These are phyloP conservation scores for Vigna trinervia DNA, from an alignment of 306 rosid genomes.

Conservation along the genomic window DNA sequence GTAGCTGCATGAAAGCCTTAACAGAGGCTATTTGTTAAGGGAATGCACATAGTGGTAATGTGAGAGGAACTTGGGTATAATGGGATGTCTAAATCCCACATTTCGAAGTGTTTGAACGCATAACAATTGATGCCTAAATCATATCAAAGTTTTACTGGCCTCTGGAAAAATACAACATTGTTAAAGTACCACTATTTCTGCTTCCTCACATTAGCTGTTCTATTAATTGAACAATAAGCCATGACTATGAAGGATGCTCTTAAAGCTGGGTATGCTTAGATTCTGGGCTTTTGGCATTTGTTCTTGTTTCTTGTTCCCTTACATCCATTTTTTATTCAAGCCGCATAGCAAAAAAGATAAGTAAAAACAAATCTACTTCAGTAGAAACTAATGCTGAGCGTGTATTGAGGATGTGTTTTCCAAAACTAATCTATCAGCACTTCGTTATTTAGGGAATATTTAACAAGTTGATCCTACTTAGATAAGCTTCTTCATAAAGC, in stretches of 20 bases:
- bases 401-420: background rate
- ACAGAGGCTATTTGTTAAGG: background rate
- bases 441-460: background rate
- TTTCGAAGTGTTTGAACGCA: too few relatives aligned
- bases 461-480: background rate
- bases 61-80: too few relatives aligned
- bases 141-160: background rate
- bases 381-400: constrained; percentile 6
- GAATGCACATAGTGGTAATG: background rate
- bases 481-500: too few relatives aligned
- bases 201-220: background rate
- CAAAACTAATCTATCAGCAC: background rate
- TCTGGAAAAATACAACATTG: background rate
- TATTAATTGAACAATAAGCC: background rate
- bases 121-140: too few relatives aligned
- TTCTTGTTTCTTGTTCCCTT: background rate
- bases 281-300: background rate
- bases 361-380: constrained; percentile 17
- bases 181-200: background rate
- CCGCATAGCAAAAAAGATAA: background rate
- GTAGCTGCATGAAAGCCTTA: background rate
- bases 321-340: background rate
- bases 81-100: too few relatives aligned
- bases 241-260: background rate
- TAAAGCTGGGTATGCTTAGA: constrained; percentile 7